These are phyloP conservation scores for Babesia bigemina DNA, from an alignment of 169 alveolate genomes.

Conservation along the genomic window DNA sequence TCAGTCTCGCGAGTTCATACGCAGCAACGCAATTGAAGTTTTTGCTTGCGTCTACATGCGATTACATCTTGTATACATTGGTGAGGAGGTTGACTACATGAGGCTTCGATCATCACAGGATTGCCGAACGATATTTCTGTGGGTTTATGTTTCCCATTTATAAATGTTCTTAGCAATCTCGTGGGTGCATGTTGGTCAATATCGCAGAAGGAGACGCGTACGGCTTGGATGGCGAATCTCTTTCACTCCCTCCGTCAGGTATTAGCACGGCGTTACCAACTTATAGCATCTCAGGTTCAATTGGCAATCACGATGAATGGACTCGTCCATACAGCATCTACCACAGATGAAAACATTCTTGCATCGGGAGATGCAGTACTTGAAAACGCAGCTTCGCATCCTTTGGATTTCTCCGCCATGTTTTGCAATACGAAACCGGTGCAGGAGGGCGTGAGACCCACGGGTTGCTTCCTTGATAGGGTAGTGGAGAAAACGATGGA, in stretches of 20 bases:
- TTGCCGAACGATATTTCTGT: constrained; percentile 54
- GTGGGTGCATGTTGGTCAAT: constrained; percentile 71
- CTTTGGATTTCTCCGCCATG: constrained; percentile 6
- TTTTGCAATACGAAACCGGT: neutral
- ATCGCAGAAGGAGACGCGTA: constrained; percentile 64
- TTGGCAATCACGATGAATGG: constrained; percentile 30
- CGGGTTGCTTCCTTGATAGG: constrained; percentile 12
- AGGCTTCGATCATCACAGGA: constrained; percentile 47
- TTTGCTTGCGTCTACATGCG: constrained; percentile 59
- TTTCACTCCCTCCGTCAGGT: constrained; percentile 69
- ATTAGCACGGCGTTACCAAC: neutral
- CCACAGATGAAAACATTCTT: neutral
- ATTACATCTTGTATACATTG: constrained; percentile 41
- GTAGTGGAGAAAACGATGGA: constrained; percentile 2
- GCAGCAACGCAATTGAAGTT: constrained; percentile 60
- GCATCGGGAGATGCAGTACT: neutral
- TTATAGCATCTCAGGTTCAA: constrained; percentile 16
- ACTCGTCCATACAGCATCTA: neutral
- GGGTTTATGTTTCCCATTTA: neutral
- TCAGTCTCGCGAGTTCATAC: constrained; percentile 33
- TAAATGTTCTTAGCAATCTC: constrained; percentile 27
- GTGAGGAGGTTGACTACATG: constrained; percentile 48
- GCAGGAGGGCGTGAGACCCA: neutral
- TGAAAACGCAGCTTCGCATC: neutral
- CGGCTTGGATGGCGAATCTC: constrained; percentile 64